Evolutionary conservation across 352 stramenopile genomes (phyloP), one percentile per base, ranked within the genome.

Genomic region (Globisporangium viniferum): DNA sequence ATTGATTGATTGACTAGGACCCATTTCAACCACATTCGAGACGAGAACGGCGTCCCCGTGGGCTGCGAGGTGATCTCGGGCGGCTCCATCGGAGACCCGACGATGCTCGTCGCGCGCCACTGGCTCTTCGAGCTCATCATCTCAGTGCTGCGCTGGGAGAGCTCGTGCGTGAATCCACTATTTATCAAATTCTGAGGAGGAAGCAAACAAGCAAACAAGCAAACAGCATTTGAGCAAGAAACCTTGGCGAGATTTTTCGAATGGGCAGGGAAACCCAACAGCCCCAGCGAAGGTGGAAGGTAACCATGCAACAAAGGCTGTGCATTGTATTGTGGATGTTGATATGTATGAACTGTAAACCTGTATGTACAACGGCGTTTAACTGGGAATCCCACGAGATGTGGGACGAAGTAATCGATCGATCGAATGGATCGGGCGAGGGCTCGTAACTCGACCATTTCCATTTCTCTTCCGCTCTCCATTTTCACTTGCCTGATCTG

Each of bases 111-210:
- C 20, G 77, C 76, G 56, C 76, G 82, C 57, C 76, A 89, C 67
- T 90, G 83, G 83, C 70, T 91, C 9, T 85, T 90, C 29, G 83
- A 91, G 72, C 72, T 91, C 60, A 82, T 88, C 56, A 72, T 85
- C 53, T 86, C 78, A 24, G 81, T 90, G 14, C 39, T 91, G 66
- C 76, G 78, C 24, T 91, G 81, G 81, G 83, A 92, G 58, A 78
- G 70, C 62, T 70, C 68, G 64, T 82, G 74, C 46, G 76, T 86
- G 49, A 75, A 66, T 22, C 79, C 77, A 22, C 71, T 86, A 20
- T 86, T 86, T 71, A 73, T 86, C 48, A 78, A 81, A 49, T 24
- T 67, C 4, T 67, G 54, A 59, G 0, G 39, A 49, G n/a, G 53
- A 15, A 57, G 24, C 0, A 3, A 31, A 33, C 29, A 62, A 61